phyloP scores from a whole-genome alignment of 2,329 filamentous ascomycete genomes.

The Aspergillus sojae region DNA sequence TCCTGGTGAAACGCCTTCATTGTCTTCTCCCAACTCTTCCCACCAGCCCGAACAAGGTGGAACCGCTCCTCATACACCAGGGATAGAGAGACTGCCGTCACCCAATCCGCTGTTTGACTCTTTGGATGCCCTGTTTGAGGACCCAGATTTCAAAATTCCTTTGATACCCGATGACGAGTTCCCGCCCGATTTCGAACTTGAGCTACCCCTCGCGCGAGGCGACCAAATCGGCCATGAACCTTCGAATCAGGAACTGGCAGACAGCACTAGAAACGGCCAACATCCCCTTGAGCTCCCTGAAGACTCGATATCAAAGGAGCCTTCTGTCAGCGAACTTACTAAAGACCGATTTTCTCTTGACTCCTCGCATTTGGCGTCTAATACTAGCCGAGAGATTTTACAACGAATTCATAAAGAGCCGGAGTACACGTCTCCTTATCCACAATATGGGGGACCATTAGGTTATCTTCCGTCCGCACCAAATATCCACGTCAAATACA shows the following conservation, averaged over 20 bases:
- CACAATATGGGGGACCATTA: conserved; percentile 25
- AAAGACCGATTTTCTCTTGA: conserved; percentile 26
- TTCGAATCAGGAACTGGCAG: background rate
- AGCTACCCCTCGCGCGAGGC: background rate
- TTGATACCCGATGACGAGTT: conserved; percentile 8
- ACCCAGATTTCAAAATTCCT: conserved; percentile 14
- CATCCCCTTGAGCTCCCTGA: background rate
- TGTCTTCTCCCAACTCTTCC: conserved; percentile 23
- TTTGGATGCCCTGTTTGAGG: conserved; percentile 24
- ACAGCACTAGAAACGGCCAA: background rate
- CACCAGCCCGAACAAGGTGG: conserved; percentile 18
- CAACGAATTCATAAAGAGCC: conserved; percentile 21
- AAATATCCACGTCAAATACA: conserved; percentile 29
- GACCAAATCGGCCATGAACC: background rate
- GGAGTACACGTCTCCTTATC: conserved; percentile 37
- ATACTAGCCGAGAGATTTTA: conserved; percentile 26
- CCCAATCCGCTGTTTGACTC: conserved; percentile 24
- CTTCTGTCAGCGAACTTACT: conserved; percentile 22
- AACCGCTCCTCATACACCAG: conserved; percentile 21
- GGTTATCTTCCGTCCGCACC: conserved; percentile 36
- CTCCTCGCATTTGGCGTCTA: conserved; percentile 26
- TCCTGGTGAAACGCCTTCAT: conserved; percentile 23
- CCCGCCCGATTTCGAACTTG: background rate
- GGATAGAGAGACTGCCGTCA: conserved; percentile 17
- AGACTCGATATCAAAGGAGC: background rate